phyloP scores from a whole-genome alignment of 2,329 filamentous ascomycete genomes.

The Alternaria metachromatica region DNA sequence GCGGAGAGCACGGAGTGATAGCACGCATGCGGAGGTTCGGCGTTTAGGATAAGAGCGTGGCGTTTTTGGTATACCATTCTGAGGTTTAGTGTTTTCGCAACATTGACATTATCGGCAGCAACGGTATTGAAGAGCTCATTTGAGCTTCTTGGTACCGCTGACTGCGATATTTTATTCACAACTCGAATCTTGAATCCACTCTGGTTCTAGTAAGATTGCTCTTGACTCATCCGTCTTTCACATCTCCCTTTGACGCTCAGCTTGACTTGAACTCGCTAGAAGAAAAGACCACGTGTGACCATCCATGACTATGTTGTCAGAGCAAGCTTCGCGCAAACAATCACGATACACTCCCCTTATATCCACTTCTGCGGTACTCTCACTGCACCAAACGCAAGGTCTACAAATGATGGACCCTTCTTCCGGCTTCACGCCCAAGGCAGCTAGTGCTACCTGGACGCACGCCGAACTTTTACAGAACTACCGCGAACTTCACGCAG shows the following conservation, averaged over 20 bases:
- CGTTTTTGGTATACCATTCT: constrained; percentile 11
- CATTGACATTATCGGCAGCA: not conserved
- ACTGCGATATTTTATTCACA: not conserved
- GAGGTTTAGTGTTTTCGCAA: not conserved
- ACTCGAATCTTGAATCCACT: not conserved
- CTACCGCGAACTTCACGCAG: not conserved
- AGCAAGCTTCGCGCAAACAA: not conserved
- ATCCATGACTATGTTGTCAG: no score
- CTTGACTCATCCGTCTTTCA: not conserved
- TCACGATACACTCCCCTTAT: not conserved
- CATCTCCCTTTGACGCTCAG: not conserved
- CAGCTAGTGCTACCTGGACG: not conserved
- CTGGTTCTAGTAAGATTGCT: not conserved
- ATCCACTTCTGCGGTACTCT: not conserved
- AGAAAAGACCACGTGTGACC: not conserved
- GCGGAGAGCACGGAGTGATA: not conserved
- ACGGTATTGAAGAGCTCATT: not conserved
- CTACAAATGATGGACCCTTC: not conserved
- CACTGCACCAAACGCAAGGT: not conserved
- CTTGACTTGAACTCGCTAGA: no score
- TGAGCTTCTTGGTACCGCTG: not conserved
- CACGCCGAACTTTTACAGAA: not conserved
- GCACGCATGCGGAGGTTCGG: not conserved
- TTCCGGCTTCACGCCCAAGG: not conserved
- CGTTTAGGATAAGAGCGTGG: constrained; percentile 5